Percentiles rank a stretch among this genome's conserved stretches.
Conservation (phyloP, 164 flowering plant species). For the Houttuynia cordata region DNA sequence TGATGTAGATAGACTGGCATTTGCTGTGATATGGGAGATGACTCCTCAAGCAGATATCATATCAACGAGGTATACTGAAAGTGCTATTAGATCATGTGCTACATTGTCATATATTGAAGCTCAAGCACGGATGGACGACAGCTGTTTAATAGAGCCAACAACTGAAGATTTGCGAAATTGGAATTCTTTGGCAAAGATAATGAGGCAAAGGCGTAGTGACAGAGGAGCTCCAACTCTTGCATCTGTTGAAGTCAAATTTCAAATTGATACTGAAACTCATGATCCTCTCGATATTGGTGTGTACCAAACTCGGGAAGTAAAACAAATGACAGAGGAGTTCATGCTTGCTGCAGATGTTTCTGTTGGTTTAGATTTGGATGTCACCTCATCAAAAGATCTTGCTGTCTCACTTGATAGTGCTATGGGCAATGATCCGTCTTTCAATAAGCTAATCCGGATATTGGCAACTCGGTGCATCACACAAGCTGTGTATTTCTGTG, state of each 20-base stretch:
- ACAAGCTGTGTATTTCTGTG: too few relatives aligned
- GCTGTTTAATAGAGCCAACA: conserved; percentile 81
- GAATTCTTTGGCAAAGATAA: conserved; percentile 86
- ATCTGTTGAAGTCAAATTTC: conserved; percentile 98
- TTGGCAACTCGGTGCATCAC: conserved; percentile 99
- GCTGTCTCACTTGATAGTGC: conserved; percentile 98
- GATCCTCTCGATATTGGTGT: conserved; percentile 99
- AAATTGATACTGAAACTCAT: conserved; percentile 98
- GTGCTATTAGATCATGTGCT: conserved; percentile 90
- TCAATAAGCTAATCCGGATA: conserved; percentile 87
- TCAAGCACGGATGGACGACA: conserved; percentile 99
- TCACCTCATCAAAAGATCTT: conserved; percentile 84
- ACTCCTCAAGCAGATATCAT: conserved; percentile 87
- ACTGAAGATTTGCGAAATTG: conserved; percentile 84
- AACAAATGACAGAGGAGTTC: conserved; percentile 99
- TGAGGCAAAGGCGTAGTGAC: conserved; percentile 89
- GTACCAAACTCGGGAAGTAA: conserved; percentile 98
- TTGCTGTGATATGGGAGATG: conserved; percentile 99
- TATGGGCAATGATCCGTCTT: conserved; percentile 91
- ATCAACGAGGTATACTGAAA: conserved; percentile 79
- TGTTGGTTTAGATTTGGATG: conserved; percentile 74
- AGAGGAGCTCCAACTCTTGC: conserved; percentile 98
- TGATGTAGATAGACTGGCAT: conserved; percentile 95
- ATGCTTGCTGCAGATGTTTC: conserved; percentile 99
- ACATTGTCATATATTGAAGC: conserved; percentile 97